These are phyloP conservation scores for Akebia trifoliata DNA, from an alignment of 164 flowering plant genomes.

Conservation along the genomic window DNA sequence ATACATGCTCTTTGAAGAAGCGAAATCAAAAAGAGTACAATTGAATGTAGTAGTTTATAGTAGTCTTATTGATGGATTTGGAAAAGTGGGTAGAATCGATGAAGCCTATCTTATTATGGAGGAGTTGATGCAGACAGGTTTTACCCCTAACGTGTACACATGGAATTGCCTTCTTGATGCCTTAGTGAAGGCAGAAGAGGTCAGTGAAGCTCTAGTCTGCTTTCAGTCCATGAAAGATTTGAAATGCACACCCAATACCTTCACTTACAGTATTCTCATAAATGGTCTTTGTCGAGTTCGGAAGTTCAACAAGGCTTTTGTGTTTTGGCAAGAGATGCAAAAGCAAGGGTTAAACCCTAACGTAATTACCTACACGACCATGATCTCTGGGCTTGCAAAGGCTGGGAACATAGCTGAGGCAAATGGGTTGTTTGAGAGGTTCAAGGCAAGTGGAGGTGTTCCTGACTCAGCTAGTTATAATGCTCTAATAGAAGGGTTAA, in stretches of 20 bases:
- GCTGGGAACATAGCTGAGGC: slow-evolving; percentile 78
- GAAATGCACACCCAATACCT: slow-evolving; percentile 57
- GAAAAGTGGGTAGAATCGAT: slow-evolving; percentile 89
- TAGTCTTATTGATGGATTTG: slow-evolving; percentile 90
- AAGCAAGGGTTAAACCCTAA: slow-evolving; percentile 65
- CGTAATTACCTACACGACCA: slow-evolving; percentile 64
- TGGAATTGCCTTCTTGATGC: slow-evolving; percentile 94
- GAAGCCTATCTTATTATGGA: slow-evolving; percentile 92
- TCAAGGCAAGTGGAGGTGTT: slow-evolving; percentile 61
- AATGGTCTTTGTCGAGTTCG: slow-evolving; percentile 76
- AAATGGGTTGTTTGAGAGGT: slow-evolving; percentile 53
- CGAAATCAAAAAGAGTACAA: slow-evolving; percentile 61
- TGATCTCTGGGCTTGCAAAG: slow-evolving; percentile 86
- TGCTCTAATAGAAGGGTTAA: slow-evolving; percentile 74
- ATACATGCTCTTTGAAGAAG: slow-evolving; percentile 95
- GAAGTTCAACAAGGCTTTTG: slow-evolving; percentile 92
- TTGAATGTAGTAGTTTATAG: slow-evolving; percentile 70
- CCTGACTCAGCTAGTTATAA: slow-evolving; percentile 85
- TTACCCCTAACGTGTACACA: slow-evolving; percentile 73
- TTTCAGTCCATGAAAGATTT: slow-evolving; percentile 80
- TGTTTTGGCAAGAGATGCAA: slow-evolving; percentile 93
- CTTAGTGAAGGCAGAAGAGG: slow-evolving; percentile 78
- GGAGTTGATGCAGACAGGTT: slow-evolving; percentile 80
- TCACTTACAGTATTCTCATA: slow-evolving; percentile 76
- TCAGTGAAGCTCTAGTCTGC: slow-evolving; percentile 81